Percentiles rank a stretch among this genome's conserved stretches.
phyloP scores from a whole-genome alignment of 2,329 filamentous ascomycete genomes.

The Microdochium bolleyi region DNA sequence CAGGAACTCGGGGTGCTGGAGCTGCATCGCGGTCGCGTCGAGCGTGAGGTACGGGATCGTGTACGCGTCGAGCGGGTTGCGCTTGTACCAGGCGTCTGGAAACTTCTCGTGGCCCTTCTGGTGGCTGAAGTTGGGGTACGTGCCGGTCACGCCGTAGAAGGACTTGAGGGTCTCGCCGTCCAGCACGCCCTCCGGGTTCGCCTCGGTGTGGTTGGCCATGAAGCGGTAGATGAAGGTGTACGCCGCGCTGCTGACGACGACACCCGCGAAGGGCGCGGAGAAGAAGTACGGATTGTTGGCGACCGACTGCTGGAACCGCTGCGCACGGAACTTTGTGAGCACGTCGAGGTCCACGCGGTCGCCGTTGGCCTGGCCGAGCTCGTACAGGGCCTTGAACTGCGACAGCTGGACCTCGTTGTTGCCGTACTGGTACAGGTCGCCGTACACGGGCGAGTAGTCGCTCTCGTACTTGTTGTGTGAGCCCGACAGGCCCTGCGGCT shows the following conservation, averaged over 20 bases:
- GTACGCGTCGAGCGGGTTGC: constrained; percentile 18
- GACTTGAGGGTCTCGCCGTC: constrained; percentile 5
- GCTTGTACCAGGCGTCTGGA: constrained; percentile 28
- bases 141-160: constrained; percentile 18
- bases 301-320: constrained; percentile 16
- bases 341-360: constrained; percentile 9
- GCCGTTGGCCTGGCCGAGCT: constrained; percentile 6
- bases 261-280: constrained; percentile 16
- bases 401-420: constrained; percentile 5
- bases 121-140: constrained; percentile 24
- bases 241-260: constrained; percentile 15
- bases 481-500: constrained; percentile 12
- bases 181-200: constrained; percentile 16
- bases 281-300: constrained; percentile 21
- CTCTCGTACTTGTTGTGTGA: constrained; percentile 17
- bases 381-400: constrained; percentile 14
- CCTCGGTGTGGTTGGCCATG: constrained; percentile 19
- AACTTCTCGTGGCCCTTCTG: constrained; percentile 29
- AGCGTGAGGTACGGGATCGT: constrained; percentile 16
- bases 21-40: constrained; percentile 10
- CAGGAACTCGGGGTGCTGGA: constrained; percentile 11
- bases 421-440: constrained; percentile 12
- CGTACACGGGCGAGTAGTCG: constrained; percentile 13
- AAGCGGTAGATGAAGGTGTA: constrained; percentile 18
- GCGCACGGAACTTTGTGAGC: constrained; percentile 7